Evolutionary conservation across 306 rosid genomes (phyloP).

Genomic region (Fragaria nilgerrensis): DNA sequence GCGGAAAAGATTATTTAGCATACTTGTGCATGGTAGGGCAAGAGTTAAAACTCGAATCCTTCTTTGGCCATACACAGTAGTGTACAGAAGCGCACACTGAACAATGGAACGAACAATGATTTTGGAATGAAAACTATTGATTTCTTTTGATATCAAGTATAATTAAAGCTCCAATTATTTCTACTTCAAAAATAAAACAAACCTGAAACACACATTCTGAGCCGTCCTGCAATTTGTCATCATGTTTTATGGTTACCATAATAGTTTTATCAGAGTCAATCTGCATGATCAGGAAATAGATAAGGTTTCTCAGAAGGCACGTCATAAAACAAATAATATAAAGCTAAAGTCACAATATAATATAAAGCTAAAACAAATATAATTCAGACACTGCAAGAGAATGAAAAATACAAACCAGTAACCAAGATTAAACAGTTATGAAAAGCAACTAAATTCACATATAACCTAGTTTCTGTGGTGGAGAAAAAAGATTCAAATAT

Average conservation of each 20-base stretch:
- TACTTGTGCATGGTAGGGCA: conserved; percentile 77
- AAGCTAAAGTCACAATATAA: background rate
- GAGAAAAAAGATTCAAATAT: background rate
- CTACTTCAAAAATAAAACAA: background rate
- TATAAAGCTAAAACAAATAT: background rate
- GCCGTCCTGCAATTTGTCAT: conserved; percentile 94
- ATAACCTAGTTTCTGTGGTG: background rate
- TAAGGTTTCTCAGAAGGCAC: background rate
- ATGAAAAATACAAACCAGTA: conserved; percentile 1
- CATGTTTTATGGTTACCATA: conserved; percentile 84
- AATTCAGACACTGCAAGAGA: background rate
- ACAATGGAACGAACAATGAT: background rate
- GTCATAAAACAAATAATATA: too few relatives aligned
- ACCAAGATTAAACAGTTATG: background rate
- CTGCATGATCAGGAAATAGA: conserved; percentile 37
- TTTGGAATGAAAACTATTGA: background rate
- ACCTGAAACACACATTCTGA: conserved; percentile 98
- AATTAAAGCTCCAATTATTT: background rate
- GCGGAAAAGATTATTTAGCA: conserved; percentile 80
- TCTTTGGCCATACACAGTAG: conserved; percentile 82
- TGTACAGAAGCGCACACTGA: conserved; percentile 91
- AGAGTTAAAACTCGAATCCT: conserved; percentile 74
- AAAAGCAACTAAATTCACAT: background rate
- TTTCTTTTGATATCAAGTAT: background rate
- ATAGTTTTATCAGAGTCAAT: conserved; percentile 94